Evolutionary conservation across 1,284 basidiomycete species (phyloP).

Genomic region (Takashimella koratensis): DNA sequence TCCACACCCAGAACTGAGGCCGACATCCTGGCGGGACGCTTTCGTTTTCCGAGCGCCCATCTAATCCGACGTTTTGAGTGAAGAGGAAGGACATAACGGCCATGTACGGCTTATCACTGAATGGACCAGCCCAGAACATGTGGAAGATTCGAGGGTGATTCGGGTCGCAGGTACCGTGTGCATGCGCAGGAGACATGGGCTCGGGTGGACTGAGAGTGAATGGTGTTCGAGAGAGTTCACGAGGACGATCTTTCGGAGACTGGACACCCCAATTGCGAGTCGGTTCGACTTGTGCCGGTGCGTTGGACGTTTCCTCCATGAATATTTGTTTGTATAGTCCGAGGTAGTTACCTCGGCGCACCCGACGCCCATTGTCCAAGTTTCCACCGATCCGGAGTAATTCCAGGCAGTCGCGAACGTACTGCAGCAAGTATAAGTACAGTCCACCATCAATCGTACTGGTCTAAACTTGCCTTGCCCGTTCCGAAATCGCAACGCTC

Average conservation of each 20-base stretch:
- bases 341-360: constrained; percentile 58
- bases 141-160: constrained; percentile 71
- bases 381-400: constrained; percentile 64
- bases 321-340: constrained; percentile 65
- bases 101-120: constrained; percentile 79
- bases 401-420: constrained; percentile 73
- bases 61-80: constrained; percentile 73
- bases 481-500: constrained; percentile 81
- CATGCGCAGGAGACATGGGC: constrained; percentile 30
- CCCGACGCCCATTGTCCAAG: constrained; percentile 59
- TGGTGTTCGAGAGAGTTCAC: constrained; percentile 29
- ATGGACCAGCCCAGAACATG: constrained; percentile 80
- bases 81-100: constrained; percentile 73
- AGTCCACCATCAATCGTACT: too few species aligned
- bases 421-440: constrained; percentile 48
- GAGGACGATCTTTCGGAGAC: constrained; percentile 8
- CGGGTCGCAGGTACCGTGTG: constrained; percentile 59
- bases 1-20: constrained; percentile 83
- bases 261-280: not conserved
- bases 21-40: constrained; percentile 53
- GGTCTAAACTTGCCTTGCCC: constrained; percentile 65
- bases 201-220: constrained; percentile 37
- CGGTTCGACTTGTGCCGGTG: not conserved
- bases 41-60: constrained; percentile 43
- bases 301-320: constrained; percentile 13